Evolutionary conservation across 768 basidiomycete genomes (phyloP).

Genomic region (Filobasidium wieringae): DNA sequence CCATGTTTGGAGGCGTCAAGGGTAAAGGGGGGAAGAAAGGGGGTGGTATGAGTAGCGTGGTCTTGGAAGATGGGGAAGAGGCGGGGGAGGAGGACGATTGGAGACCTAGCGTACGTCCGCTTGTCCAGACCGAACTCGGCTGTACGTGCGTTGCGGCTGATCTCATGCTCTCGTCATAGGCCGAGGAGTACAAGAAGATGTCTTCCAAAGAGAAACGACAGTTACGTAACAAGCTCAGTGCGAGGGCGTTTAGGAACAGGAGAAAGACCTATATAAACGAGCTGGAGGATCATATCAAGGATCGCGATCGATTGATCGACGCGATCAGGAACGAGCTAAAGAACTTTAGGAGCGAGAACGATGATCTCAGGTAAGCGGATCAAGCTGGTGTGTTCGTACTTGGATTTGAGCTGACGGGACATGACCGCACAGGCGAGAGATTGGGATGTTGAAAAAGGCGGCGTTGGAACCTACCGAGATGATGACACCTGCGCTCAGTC

Average conservation of each 20-base stretch:
- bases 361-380: conserved; percentile 47
- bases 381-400: background rate
- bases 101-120: conserved; percentile 25
- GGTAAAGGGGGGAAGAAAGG: conserved; percentile 40
- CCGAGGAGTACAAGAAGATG: conserved; percentile 93
- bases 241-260: conserved; percentile 85
- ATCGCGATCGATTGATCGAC: conserved; percentile 79
- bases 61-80: conserved; percentile 32
- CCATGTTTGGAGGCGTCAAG: conserved; percentile 36
- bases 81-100: conserved; percentile 37
- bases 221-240: conserved; percentile 90
- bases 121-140: background rate
- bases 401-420: conserved; percentile 3
- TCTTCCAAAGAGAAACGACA: conserved; percentile 91
- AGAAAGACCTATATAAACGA: conserved; percentile 94
- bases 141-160: background rate
- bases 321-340: conserved; percentile 75
- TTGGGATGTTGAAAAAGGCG: conserved; percentile 39
- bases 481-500: conserved; percentile 6
- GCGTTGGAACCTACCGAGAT: conserved; percentile 24
- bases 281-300: conserved; percentile 83
- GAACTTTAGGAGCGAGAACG: conserved; percentile 65
- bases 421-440: conserved; percentile 31
- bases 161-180: conserved; percentile 24
- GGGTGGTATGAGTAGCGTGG: conserved; percentile 36